A percentile compares a stretch with the other conserved stretches of the same genome.
Evolutionary conservation across 73 alveolate genomes (phyloP).

Genomic region (Paramecium octaurelia): DNA sequence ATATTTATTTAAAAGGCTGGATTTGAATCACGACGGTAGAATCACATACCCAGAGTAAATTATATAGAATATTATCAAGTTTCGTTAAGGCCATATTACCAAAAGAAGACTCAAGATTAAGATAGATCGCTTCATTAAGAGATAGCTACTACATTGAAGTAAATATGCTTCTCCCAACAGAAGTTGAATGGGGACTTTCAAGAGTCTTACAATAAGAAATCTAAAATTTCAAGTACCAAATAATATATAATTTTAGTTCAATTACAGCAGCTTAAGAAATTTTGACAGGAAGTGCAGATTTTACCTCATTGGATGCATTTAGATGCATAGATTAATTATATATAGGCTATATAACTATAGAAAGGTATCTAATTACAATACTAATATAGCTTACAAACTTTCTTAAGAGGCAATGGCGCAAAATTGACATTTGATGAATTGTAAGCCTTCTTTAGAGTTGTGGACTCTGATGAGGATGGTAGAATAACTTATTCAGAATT

Average conservation of each 20-base stretch:
- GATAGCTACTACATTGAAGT: constrained; percentile 6
- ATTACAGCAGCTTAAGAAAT: constrained; percentile 18
- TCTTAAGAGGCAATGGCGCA: not conserved
- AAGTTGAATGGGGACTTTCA: constrained; percentile 35
- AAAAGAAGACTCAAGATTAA: not conserved
- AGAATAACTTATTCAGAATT: constrained; percentile 9
- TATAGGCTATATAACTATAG: not conserved
- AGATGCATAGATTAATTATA: not conserved
- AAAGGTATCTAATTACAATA: not conserved
- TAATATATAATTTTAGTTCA: not conserved
- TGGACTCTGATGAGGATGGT: not conserved
- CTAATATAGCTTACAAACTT: not conserved
- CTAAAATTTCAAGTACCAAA: not conserved
- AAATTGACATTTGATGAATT: not conserved
- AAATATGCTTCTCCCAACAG: not conserved
- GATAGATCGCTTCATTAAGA: not conserved
- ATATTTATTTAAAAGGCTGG: not conserved
- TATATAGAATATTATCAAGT: not conserved
- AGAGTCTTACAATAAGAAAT: not conserved
- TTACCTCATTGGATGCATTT: not conserved
- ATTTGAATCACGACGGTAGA: not conserved
- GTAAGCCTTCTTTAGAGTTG: constrained; percentile 7
- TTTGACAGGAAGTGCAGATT: constrained; percentile 5
- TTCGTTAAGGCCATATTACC: not conserved
- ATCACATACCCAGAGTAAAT: constrained; percentile 14